Conservation (phyloP, 2,329 filamentous ascomycete genomes). For the Cladosporium sp. region DNA sequence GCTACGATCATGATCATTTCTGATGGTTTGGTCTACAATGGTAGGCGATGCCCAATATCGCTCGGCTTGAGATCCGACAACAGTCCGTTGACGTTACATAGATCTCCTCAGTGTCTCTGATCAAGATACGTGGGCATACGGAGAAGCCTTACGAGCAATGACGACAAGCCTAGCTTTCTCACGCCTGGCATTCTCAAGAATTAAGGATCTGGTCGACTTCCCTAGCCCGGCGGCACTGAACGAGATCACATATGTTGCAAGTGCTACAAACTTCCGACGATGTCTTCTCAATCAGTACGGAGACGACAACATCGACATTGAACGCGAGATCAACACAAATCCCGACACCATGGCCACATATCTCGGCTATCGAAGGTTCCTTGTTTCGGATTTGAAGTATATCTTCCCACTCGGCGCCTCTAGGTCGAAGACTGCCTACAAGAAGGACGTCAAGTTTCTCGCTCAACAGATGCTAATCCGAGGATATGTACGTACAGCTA, state of each 20-base stretch:
- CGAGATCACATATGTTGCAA: constrained; percentile 23
- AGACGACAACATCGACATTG: neutral
- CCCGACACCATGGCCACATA: neutral
- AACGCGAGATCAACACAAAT: neutral
- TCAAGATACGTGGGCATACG: neutral
- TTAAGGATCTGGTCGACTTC: constrained; percentile 21
- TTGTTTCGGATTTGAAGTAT: constrained; percentile 21
- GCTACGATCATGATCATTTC: constrained; percentile 23
- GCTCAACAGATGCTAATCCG: constrained; percentile 25
- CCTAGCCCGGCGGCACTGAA: constrained; percentile 22
- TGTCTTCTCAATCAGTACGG: constrained; percentile 20
- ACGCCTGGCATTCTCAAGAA: constrained; percentile 16
- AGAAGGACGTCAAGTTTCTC: constrained; percentile 22
- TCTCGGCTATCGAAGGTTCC: neutral
- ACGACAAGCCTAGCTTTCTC: neutral
- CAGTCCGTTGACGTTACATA: neutral
- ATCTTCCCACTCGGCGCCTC: constrained; percentile 20
- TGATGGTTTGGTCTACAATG: constrained; percentile 25
- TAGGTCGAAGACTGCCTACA: constrained; percentile 21
- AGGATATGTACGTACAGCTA: constrained; percentile 22
- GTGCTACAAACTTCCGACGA: constrained; percentile 25
- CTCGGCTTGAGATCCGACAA: neutral
- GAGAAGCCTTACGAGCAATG: neutral
- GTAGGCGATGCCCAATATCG: constrained; percentile 9
- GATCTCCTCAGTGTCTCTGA: neutral